These are phyloP conservation scores for Ambrosia artemisiifolia DNA, from an alignment of 129 eudicot species.

Conservation along the genomic window DNA sequence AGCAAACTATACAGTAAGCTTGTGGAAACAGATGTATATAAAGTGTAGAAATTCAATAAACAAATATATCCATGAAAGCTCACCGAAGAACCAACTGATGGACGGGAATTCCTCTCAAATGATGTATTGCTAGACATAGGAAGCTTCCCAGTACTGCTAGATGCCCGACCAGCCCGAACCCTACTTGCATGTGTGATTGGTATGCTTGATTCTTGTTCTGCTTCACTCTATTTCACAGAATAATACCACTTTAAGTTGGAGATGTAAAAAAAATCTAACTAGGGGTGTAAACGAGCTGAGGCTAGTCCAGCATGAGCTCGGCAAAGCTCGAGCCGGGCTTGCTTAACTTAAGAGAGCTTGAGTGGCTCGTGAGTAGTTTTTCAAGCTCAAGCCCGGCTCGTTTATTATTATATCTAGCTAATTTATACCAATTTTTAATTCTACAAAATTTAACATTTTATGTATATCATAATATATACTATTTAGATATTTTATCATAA, in stretches of 20 bases:
- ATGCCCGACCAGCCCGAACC: conserved; percentile 5
- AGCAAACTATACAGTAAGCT: neutral
- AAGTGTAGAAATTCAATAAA: neutral
- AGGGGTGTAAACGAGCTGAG: too few species aligned
- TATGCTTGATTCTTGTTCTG: conserved; percentile 33
- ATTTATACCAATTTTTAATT: too few species aligned
- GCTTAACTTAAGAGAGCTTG: too few species aligned
- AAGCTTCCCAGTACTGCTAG: conserved; percentile 26
- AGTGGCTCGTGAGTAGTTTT: too few species aligned
- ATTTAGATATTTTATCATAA: too few species aligned
- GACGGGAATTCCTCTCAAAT: conserved; percentile 20
- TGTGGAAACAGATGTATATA: neutral
- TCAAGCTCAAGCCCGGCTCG: too few species aligned
- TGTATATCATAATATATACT: too few species aligned
- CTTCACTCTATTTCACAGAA: conserved; percentile 39
- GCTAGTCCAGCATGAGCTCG: too few species aligned
- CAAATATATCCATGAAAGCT: conserved; percentile 23
- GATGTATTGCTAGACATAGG: conserved; percentile 1
- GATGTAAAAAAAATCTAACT: neutral
- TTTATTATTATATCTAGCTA: too few species aligned
- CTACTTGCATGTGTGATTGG: conserved; percentile 23
- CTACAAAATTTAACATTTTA: too few species aligned
- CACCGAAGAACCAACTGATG: conserved; percentile 58
- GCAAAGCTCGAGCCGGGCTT: too few species aligned
- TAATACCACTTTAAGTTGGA: neutral